Percentiles rank a stretch among this genome's conserved stretches.
These are phyloP conservation scores for Bolboschoenoplectus hybrid DNA, from an alignment of 202 grass and related monocot species.

Conservation along the genomic window DNA sequence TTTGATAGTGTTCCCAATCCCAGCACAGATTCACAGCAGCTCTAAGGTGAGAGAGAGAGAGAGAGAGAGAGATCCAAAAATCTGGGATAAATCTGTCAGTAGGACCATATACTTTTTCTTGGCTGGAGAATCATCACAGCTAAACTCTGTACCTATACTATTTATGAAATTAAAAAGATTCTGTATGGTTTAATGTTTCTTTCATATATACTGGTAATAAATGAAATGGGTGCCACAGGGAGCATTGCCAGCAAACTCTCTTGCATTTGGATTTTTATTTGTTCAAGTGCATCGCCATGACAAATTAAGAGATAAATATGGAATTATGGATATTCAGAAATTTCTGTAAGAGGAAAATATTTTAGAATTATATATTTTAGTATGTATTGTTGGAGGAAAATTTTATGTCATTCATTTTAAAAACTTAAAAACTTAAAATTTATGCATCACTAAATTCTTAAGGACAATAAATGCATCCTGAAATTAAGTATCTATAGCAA, in stretches of 20 bases:
- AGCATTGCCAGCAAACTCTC: slow-evolving; percentile 9
- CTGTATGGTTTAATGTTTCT: not conserved
- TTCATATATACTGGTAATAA: slow-evolving; percentile 15
- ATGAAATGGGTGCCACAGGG: not conserved
- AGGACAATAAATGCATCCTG: not conserved
- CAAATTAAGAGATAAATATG: not conserved
- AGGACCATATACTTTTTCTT: not conserved
- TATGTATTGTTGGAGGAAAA: not conserved
- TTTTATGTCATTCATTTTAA: not conserved
- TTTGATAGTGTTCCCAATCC: not conserved
- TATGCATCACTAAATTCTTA: not conserved
- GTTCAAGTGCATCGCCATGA: not conserved
- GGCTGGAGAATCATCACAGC: slow-evolving; percentile 33
- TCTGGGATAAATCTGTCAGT: not conserved
- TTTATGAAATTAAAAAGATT: slow-evolving; percentile 13
- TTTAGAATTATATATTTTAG: not conserved
- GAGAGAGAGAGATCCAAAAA: not conserved
- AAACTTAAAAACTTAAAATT: too few relatives aligned
- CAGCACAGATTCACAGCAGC: not conserved
- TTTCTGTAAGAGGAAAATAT: not conserved
- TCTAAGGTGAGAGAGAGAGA: not conserved
- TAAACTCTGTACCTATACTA: not conserved
- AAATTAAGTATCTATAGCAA: not conserved
- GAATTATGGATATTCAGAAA: not conserved
- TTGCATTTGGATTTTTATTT: slow-evolving; percentile 16